Evolutionary conservation across 75 land plant species (phyloP).

Genomic region (Picea glauca): DNA sequence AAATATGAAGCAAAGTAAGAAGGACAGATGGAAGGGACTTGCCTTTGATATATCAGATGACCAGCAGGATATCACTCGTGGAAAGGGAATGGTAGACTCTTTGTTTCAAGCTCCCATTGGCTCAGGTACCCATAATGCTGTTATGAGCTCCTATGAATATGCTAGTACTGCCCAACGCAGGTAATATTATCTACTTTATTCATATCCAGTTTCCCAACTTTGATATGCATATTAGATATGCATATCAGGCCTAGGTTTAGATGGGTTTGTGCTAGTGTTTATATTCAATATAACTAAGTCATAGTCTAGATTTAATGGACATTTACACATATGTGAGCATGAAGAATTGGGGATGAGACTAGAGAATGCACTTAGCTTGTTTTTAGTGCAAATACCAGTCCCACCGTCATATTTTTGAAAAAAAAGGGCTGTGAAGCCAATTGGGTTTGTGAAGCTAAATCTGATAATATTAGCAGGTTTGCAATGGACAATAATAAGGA

Average conservation of each 20-base stretch:
- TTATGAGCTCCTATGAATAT: conserved; percentile 82
- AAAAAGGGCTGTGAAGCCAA: neutral
- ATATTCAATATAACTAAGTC: neutral
- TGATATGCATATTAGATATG: neutral
- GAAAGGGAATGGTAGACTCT: conserved; percentile 88
- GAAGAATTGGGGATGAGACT: neutral
- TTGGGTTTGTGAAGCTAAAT: neutral
- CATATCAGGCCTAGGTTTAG: neutral
- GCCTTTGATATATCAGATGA: conserved; percentile 83
- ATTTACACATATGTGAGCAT: neutral
- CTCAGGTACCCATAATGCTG: conserved; percentile 69
- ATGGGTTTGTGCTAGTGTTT: neutral
- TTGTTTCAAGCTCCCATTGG: conserved; percentile 89
- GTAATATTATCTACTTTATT: conserved; percentile 27
- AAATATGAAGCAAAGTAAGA: conserved; percentile 36
- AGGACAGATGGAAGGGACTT: conserved; percentile 79
- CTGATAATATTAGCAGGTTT: conserved; percentile 28
- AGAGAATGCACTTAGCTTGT: neutral
- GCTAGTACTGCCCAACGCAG: conserved; percentile 69
- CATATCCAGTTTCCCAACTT: neutral
- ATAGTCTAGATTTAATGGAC: neutral
- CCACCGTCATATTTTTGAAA: neutral
- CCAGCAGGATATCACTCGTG: conserved; percentile 91
- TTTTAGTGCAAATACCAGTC: neutral
- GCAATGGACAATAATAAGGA: conserved; percentile 78